Evolutionary conservation across 2,329 filamentous ascomycete species (phyloP), one percentile per base, ranked within the genome.

Genomic region (Furcasterigmium sp.): DNA sequence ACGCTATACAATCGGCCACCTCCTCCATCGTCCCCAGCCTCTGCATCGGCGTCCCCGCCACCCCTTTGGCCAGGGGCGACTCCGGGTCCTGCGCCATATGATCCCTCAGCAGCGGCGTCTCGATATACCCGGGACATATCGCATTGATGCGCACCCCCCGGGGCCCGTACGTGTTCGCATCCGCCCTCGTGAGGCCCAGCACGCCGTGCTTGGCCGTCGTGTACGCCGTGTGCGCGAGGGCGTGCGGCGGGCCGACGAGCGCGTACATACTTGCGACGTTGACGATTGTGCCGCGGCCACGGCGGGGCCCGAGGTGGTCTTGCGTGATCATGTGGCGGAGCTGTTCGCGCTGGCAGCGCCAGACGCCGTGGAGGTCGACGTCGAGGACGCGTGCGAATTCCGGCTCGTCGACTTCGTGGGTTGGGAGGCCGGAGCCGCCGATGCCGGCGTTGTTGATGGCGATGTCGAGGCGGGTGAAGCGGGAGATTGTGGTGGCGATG

Each of bases 81-180:
- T 52, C 59, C 4, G 51, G 36, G 9, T 49, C 46, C 7, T 50
- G 36, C 35, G 56, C 55, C 43, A 55, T 56, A 20, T 44, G 43
- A 9, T 46, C 23, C 47, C 53, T 54, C 1, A 67, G 45, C 4
- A 73, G 49, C 1, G 70, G 67, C 3, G 69, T 74, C 36, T 59
- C 54, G 26, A 73, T 62, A 48, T 70, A 75, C 42, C 70, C 74
- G 0, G 77, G 78, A 43, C 78, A 80, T n/a, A 82, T 71, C 3
- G 75, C 76, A 52, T 82, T 82, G 56, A 82, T 75, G 39, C 76
- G 70, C 44, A 82, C 78, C 4, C 68, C 69, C 39, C 64, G 53
- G 4, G 63, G 53, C 1, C 70, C 72, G 58, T 80, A 81, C 1
- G 66, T 64, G 39, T 70, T 67, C 2, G 72, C 77, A 48, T 81